Evolutionary conservation across 1,284 basidiomycete genomes (phyloP).

Genomic region (Melampsora larici-populina): DNA sequence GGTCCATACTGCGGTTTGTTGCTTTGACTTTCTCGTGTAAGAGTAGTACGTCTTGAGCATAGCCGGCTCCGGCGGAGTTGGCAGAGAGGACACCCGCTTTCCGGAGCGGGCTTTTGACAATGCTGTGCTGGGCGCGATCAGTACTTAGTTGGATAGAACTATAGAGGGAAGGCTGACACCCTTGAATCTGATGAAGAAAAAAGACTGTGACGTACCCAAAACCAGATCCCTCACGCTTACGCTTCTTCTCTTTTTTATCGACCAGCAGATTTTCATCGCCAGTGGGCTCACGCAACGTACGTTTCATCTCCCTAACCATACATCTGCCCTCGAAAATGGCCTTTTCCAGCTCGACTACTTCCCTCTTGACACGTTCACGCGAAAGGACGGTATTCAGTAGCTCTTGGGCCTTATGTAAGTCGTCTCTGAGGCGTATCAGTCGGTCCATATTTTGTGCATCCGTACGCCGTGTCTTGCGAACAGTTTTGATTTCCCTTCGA

Average conservation of each 20-base stretch:
- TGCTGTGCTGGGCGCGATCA: conserved; percentile 42
- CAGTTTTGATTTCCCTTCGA: conserved; percentile 85
- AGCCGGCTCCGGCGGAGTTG: conserved; percentile 56
- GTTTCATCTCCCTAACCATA: conserved; percentile 72
- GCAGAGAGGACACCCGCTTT: conserved; percentile 58
- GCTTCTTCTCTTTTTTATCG: conserved; percentile 62
- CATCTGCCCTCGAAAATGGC: conserved; percentile 75
- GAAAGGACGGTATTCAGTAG: conserved; percentile 67
- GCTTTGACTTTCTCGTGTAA: conserved; percentile 61
- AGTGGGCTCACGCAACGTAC: conserved; percentile 63
- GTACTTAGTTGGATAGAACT: not conserved
- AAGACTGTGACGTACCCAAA: conserved; percentile 47
- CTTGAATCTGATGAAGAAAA: conserved; percentile 48
- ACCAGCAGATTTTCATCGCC: conserved; percentile 80
- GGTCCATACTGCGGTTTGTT: conserved; percentile 68
- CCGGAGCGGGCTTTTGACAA: conserved; percentile 57
- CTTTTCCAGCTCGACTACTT: conserved; percentile 62
- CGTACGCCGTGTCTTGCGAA: conserved; percentile 87
- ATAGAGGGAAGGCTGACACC: not conserved
- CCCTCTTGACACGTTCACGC: conserved; percentile 73
- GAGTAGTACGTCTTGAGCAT: conserved; percentile 60
- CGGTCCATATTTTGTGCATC: conserved; percentile 85
- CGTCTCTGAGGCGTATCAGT: conserved; percentile 72
- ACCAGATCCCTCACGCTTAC: conserved; percentile 59
- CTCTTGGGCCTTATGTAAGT: conserved; percentile 69